These are phyloP conservation scores for Dissophora ornata DNA, from an alignment of 192 early-diverging fungal species.

Conservation along the genomic window DNA sequence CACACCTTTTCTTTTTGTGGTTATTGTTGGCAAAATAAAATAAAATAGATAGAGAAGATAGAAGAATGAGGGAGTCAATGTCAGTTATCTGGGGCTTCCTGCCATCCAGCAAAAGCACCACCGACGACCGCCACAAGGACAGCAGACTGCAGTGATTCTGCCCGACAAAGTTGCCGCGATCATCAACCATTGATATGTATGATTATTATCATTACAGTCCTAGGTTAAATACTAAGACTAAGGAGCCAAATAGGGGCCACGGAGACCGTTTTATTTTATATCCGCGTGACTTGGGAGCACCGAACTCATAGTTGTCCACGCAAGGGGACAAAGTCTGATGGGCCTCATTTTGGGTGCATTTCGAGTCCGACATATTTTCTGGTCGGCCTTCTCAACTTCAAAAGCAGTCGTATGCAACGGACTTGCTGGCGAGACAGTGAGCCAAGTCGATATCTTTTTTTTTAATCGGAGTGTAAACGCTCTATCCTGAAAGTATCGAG, in stretches of 20 bases:
- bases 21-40: too few species aligned
- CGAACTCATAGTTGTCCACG: background rate
- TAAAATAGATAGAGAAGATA: background rate
- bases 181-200: constrained; percentile 60
- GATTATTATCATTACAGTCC: constrained; percentile 59
- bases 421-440: too few species aligned
- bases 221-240: constrained; percentile 58
- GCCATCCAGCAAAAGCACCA: constrained; percentile 25
- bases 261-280: constrained; percentile 27
- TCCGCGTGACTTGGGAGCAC: constrained; percentile 11
- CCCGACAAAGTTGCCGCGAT: constrained; percentile 42
- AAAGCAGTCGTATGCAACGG: too few species aligned
- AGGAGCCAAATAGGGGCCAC: constrained; percentile 37
- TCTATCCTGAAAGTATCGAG: too few species aligned
- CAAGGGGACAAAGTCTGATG: too few species aligned
- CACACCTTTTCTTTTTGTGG: too few species aligned
- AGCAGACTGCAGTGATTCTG: constrained; percentile 25
- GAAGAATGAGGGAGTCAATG: constrained; percentile 13
- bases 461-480: too few species aligned
- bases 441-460: too few species aligned
- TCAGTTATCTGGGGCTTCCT: constrained; percentile 55
- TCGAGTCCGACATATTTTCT: too few species aligned
- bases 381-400: too few species aligned
- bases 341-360: too few species aligned
- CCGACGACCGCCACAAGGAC: constrained; percentile 2